These are phyloP conservation scores for Chalara sp. DNA, from an alignment of 2,329 filamentous ascomycete genomes.

Conservation along the genomic window DNA sequence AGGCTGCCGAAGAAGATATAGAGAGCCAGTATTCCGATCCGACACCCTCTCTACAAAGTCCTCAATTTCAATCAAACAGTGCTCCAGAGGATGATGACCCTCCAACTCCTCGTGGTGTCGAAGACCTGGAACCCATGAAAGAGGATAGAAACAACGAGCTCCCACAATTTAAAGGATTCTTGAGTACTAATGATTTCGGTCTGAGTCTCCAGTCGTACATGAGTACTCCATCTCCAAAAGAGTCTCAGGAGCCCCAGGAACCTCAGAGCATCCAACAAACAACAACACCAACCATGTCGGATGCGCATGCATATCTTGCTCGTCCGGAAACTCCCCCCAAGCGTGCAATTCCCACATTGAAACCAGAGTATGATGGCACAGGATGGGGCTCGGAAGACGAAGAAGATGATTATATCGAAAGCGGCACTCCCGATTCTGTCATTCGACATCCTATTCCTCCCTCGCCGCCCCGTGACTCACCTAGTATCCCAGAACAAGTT, in stretches of 20 bases:
- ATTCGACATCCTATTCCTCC: constrained; percentile 63
- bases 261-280: constrained; percentile 17
- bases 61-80: constrained; percentile 16
- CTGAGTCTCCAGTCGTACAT: constrained; percentile 49
- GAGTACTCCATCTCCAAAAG: constrained; percentile 15
- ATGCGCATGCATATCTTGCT: constrained; percentile 20
- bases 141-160: constrained; percentile 17
- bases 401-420: constrained; percentile 46
- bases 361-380: constrained; percentile 57
- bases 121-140: constrained; percentile 28
- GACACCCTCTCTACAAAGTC: constrained; percentile 15
- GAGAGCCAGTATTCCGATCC: constrained; percentile 46
- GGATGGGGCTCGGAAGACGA: constrained; percentile 51
- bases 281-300: constrained; percentile 13
- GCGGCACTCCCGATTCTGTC: constrained; percentile 80
- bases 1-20: constrained; percentile 14
- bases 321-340: constrained; percentile 20
- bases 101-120: constrained; percentile 43
- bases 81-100: constrained; percentile 40
- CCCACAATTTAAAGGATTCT: constrained; percentile 14
- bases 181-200: constrained; percentile 46
- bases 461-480: constrained; percentile 35
- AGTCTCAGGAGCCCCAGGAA: constrained; percentile 7
- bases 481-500: constrained; percentile 69
- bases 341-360: constrained; percentile 36